Evolutionary conservation across 2,329 filamentous ascomycete genomes (phyloP).

Genomic region (Calonectria multiphialidica): DNA sequence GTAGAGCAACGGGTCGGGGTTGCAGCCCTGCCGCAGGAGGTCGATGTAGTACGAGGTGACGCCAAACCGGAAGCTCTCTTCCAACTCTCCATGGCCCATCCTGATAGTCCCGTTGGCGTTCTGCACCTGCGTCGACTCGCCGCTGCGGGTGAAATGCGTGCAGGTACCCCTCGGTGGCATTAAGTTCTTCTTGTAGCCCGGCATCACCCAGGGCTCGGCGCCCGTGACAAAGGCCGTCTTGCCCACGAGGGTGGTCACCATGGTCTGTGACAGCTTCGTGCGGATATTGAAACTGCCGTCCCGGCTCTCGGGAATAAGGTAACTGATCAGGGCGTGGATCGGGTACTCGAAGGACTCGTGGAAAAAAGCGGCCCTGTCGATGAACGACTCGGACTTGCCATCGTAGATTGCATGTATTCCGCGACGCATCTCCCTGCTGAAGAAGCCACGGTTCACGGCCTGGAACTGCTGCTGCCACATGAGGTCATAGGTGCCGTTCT

Average conservation of each 20-base stretch:
- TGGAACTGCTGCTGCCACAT: conserved; percentile 1
- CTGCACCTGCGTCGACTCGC: background rate
- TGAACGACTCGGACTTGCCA: background rate
- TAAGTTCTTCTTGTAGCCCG: background rate
- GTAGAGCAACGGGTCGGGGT: background rate
- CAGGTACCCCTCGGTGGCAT: background rate
- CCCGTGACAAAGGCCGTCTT: background rate
- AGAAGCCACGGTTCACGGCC: background rate
- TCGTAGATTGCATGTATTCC: background rate
- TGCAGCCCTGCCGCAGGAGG: background rate
- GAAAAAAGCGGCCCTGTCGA: background rate
- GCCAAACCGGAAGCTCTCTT: background rate
- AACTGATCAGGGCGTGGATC: background rate
- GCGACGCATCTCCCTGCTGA: background rate
- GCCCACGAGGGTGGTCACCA: background rate
- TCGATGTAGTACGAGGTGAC: background rate
- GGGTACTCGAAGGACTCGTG: conserved; percentile 4
- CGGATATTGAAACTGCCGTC: background rate
- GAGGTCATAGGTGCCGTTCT: background rate
- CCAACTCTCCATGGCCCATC: background rate
- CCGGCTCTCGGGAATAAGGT: background rate
- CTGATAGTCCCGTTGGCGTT: background rate
- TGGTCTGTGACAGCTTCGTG: background rate
- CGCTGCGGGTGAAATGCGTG: background rate
- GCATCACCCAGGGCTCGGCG: background rate